Base-by-base conservation (phyloP, 768 basidiomycete species). In the Suillus hirtellus region DNA sequence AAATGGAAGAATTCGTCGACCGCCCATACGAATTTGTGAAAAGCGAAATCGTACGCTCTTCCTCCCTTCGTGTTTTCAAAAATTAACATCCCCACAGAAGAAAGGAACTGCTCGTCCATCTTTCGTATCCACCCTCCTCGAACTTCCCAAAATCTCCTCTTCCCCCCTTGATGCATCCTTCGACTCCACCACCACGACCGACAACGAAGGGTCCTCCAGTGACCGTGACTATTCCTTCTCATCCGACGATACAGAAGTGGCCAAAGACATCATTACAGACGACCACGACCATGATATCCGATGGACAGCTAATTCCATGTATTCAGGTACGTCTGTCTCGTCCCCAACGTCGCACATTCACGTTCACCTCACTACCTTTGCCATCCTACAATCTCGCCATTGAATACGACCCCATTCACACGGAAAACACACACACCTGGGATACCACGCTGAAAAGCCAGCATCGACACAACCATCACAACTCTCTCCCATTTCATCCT, bases 281-380 rank as follows among this genome's bases (percentile, higher is more conserved):
- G 87, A 89, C 68, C 86, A 86, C 7, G 87, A 89, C 67, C 86
- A 86, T 65, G 90, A 92, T 67, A 77, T 92, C 53, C 87, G 89
- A 63, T 90, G 89, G 89, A 86, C 88, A 1, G 90, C 91, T n/a
- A 91, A 92, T 72, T 91, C 89, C 37, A 90, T 92, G 88, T 92
- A 89, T 70, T 77, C 81, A 7, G 78, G 78, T 73, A 47, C 21
- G 46, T 47, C 21, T 9, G 35, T 35, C 5, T 11, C 12, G 12
- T 47, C n/a, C 11, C 10, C 61, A 8, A 44, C 3, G 9, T 44
- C 19, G 43, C 19, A 44, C 19, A 44, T 35, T 14, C 38, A 59
- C 42, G 49, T 38, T 27, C 24, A 19, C 10, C 14, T 19, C 14
- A 9, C 17, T 49, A 55, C 49, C 35, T 35, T 35, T 5, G 2